These are phyloP conservation scores for Myrica gale DNA, from an alignment of 306 rosid genomes.

Conservation along the genomic window DNA sequence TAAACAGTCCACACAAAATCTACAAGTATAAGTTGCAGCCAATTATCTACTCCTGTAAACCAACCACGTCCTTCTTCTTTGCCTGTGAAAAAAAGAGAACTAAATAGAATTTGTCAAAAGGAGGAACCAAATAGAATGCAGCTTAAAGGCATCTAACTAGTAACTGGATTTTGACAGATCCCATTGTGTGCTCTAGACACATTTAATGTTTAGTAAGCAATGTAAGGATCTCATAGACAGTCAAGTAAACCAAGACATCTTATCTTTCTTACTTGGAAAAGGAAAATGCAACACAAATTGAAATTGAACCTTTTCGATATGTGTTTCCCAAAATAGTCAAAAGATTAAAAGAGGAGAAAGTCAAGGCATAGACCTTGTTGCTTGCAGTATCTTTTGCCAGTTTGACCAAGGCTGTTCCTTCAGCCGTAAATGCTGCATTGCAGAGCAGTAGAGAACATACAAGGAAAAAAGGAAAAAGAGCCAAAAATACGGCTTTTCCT, in stretches of 20 bases:
- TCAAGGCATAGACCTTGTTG: conserved; percentile 54
- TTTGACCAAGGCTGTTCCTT: conserved; percentile 92
- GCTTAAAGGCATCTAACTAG: neutral
- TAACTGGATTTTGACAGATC: neutral
- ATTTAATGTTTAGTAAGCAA: neutral
- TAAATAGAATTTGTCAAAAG: conserved; percentile 2
- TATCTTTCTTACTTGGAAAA: neutral
- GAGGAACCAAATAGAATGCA: neutral
- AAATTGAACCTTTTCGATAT: conserved; percentile 20
- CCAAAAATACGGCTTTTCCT: neutral
- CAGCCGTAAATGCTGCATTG: conserved; percentile 80
- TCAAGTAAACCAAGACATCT: neutral
- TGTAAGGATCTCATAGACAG: neutral
- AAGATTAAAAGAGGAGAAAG: conserved; percentile 13
- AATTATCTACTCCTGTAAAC: conserved; percentile 57
- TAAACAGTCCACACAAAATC: neutral
- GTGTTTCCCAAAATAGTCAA: neutral
- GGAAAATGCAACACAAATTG: neutral
- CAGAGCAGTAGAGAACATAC: conserved; percentile 20
- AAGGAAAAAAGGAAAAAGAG: conserved; percentile 2
- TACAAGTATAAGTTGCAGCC: neutral
- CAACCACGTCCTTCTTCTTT: conserved; percentile 70
- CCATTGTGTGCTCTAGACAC: neutral
- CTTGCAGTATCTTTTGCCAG: conserved; percentile 95
- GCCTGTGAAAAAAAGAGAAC: conserved; percentile 50